Conservation (phyloP, 495 filamentous ascomycete species). For the Geopyxis carbonaria region DNA sequence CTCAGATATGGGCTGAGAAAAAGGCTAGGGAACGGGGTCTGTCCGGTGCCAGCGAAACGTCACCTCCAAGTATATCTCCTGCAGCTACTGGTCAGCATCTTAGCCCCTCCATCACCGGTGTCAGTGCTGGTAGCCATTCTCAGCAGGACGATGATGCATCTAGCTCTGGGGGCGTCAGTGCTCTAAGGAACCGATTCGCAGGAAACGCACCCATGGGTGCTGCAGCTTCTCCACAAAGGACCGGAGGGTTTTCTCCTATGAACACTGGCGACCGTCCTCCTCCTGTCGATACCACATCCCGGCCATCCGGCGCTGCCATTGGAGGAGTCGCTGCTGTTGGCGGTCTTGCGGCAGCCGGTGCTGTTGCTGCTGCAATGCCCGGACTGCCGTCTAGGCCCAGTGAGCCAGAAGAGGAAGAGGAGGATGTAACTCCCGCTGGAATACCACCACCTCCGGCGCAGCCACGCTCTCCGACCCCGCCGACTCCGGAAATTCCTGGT, state of each 20-base stretch:
- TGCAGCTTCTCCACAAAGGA: slow-evolving; percentile 21
- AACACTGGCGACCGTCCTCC: slow-evolving; percentile 38
- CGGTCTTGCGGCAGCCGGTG: background rate
- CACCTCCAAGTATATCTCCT: slow-evolving; percentile 29
- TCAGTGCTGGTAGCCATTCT: slow-evolving; percentile 40
- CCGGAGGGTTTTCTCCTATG: slow-evolving; percentile 13
- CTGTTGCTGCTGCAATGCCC: slow-evolving; percentile 38
- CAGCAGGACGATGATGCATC: slow-evolving; percentile 31
- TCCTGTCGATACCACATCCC: slow-evolving; percentile 41
- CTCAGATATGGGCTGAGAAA: slow-evolving; percentile 92
- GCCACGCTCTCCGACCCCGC: slow-evolving; percentile 43
- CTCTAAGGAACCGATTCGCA: slow-evolving; percentile 62
- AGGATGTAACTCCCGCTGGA: slow-evolving; percentile 8
- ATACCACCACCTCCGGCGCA: slow-evolving; percentile 41
- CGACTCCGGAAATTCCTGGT: slow-evolving; percentile 29
- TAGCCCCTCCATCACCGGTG: slow-evolving; percentile 50
- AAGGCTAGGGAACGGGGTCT: slow-evolving; percentile 62
- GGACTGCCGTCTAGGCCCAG: slow-evolving; percentile 47
- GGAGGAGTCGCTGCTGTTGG: too few relatives aligned
- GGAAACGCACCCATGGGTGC: slow-evolving; percentile 50
- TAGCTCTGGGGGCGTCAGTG: slow-evolving; percentile 42
- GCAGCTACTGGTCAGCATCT: slow-evolving; percentile 70
- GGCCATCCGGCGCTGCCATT: slow-evolving; percentile 38
- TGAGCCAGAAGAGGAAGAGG: slow-evolving; percentile 33
- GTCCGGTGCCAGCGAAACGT: slow-evolving; percentile 27